A percentile compares a stretch with the other conserved stretches of the same genome.
Evolutionary conservation across 2,329 filamentous ascomycete genomes (phyloP).

Genomic region (Pseudocercospora cruenta): DNA sequence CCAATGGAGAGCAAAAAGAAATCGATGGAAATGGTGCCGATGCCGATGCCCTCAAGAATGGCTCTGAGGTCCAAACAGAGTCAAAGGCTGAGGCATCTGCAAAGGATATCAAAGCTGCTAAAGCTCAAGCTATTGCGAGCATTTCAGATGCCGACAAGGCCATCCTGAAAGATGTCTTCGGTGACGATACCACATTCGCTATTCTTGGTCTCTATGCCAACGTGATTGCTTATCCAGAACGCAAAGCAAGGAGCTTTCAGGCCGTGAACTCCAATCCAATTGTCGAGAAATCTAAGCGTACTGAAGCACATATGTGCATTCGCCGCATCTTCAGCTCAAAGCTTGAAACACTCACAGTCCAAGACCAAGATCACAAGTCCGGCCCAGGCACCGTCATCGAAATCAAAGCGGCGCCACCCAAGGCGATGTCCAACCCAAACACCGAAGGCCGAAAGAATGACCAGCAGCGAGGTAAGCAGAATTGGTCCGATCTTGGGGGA

Average conservation of each 20-base stretch:
- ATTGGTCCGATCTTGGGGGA: conserved; percentile 70
- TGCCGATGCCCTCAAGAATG: not conserved
- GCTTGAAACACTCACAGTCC: conserved; percentile 76
- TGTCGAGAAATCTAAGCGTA: conserved; percentile 63
- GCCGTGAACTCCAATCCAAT: conserved; percentile 59
- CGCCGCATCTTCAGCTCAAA: conserved; percentile 78
- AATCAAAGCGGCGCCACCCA: conserved; percentile 54
- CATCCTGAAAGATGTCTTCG: conserved; percentile 54
- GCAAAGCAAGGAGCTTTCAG: conserved; percentile 61
- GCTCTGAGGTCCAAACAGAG: not conserved
- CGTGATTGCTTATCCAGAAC: conserved; percentile 57
- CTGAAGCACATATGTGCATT: conserved; percentile 66
- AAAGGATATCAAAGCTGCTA: conserved; percentile 16
- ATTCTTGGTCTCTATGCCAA: conserved; percentile 61
- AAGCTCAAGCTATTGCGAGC: conserved; percentile 26
- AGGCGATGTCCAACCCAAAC: conserved; percentile 24
- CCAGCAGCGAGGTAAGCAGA: conserved; percentile 49
- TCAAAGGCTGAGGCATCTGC: conserved; percentile 4
- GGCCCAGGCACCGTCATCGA: conserved; percentile 64
- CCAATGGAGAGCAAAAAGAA: conserved; percentile 4
- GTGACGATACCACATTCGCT: conserved; percentile 51
- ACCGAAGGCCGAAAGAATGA: conserved; percentile 25
- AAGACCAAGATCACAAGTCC: conserved; percentile 56
- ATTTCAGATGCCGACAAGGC: conserved; percentile 45
- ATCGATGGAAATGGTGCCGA: not conserved